phyloP scores from a whole-genome alignment of 2,329 filamentous ascomycete genomes.

The Leptosphaerulina australis region DNA sequence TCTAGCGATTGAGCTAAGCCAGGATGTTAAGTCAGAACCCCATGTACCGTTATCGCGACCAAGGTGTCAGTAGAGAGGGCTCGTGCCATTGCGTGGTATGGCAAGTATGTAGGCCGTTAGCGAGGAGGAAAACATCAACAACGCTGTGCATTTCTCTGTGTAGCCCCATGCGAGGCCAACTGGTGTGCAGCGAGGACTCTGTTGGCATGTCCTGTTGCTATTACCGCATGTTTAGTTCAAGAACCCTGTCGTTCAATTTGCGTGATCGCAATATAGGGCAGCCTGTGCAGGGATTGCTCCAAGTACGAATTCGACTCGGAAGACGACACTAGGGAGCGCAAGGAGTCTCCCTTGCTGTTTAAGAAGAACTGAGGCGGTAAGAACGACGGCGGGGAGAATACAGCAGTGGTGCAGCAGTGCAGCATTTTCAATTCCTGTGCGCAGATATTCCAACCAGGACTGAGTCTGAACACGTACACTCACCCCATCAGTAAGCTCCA shows the following conservation, averaged over 20 bases:
- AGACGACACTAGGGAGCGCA: not conserved
- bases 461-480: not conserved
- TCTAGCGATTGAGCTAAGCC: not conserved
- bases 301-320: not conserved
- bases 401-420: slow-evolving; percentile 7
- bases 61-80: not conserved
- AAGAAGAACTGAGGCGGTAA: not conserved
- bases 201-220: not conserved
- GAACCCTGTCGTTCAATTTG: not conserved
- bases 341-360: not conserved
- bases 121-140: slow-evolving; percentile 1
- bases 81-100: not conserved
- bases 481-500: too few species aligned
- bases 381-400: not conserved
- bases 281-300: not conserved
- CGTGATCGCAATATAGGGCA: not conserved
- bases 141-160: not conserved
- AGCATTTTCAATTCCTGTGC: too few species aligned
- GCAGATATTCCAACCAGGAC: not conserved
- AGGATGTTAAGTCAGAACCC: not conserved
- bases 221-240: not conserved
- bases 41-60: not conserved
- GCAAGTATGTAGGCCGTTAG: slow-evolving; percentile 1
- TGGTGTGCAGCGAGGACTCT: not conserved
- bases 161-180: not conserved